These are phyloP conservation scores for Hygrocybe coccinea DNA, from an alignment of 768 basidiomycete genomes.

Conservation along the genomic window DNA sequence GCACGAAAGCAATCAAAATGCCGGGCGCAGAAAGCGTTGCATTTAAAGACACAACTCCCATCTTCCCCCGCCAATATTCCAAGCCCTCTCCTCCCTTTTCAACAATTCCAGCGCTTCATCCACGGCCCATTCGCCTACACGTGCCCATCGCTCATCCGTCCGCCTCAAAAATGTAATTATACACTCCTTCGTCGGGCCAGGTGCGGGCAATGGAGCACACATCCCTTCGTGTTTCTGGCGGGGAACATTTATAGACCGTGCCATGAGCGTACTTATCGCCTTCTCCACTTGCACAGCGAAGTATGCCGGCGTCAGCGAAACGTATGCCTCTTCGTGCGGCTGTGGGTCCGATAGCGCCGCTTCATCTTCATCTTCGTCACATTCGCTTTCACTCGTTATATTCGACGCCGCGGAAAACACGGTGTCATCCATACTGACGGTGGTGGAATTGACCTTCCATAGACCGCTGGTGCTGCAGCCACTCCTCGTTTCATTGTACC, in stretches of 20 bases:
- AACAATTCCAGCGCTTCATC: slow-evolving; percentile 54
- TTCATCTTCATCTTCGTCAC: slow-evolving; percentile 36
- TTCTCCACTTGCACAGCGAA: slow-evolving; percentile 45
- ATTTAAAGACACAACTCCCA: slow-evolving; percentile 32
- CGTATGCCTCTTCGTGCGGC: slow-evolving; percentile 59
- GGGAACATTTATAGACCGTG: slow-evolving; percentile 3
- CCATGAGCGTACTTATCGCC: slow-evolving; percentile 38
- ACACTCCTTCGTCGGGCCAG: slow-evolving; percentile 37
- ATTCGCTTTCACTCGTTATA: slow-evolving; percentile 7
- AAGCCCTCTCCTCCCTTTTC: slow-evolving; percentile 34
- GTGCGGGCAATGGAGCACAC: slow-evolving; percentile 13
- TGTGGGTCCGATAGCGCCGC: slow-evolving; percentile 58
- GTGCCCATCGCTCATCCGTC: slow-evolving; percentile 61
- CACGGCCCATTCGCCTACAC: slow-evolving; percentile 59
- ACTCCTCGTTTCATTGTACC: slow-evolving; percentile 21
- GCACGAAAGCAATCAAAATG: too few species aligned
- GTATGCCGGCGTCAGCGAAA: slow-evolving; percentile 52
- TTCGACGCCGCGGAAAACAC: slow-evolving; percentile 23
- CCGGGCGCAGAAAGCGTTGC: neutral
- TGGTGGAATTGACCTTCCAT: slow-evolving; percentile 44
- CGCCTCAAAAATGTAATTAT: slow-evolving; percentile 42
- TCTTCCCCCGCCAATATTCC: slow-evolving; percentile 33
- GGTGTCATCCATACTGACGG: slow-evolving; percentile 29
- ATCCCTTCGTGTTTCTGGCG: neutral
- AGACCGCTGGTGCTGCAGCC: slow-evolving; percentile 30